Evolutionary conservation across 768 basidiomycete species (phyloP), one percentile per base, ranked within the genome.

Genomic region (Multifurca ochricompacta): DNA sequence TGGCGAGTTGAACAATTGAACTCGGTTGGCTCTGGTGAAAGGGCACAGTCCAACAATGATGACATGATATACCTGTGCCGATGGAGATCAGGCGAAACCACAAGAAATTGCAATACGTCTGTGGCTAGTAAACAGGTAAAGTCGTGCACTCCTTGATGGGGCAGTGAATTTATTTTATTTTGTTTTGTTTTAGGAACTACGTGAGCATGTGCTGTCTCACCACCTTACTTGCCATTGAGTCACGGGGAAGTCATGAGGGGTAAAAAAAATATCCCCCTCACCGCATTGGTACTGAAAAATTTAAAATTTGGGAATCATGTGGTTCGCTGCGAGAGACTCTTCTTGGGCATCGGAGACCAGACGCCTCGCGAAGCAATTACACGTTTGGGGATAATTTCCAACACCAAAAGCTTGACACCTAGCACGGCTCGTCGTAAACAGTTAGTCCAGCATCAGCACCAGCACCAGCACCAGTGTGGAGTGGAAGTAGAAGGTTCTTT

Each of bases 61-160:
- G 49, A 59, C 18, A 25, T 50, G 44, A 55, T 57, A 14, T 59
- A 59, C 39, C 31, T 59, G n/a, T 59, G 58, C 32, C 48, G 27
- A 36, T 59, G 58, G 58, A 56, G 34, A 16, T 19, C 54, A 19
- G 41, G 35, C 31, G 42, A 58, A 25, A 28, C 34, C 4, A n/a
- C 13, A 6, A 34, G 35, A 25, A 14, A 37, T 14, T 56, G 53
- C 16, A 41, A 39, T 3, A 19, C 18, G 19, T 25, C 28, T 21
- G 36, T 44, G 31, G 2, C 18, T 19, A 54, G 42, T 32, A 49
- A 56, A 39, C 11, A 40, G 16, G 57, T 50, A 45, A n/a, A 39
- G 55, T 36, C 34, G 14, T 18, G 8, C 8, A 18, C 10, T 3
- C 18, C 3, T 14, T 39, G 16, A 6, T 30, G 23, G 16, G 3